phyloP scores from a whole-genome alignment of 2,329 filamentous ascomycete genomes.

The Chalara sp. region DNA sequence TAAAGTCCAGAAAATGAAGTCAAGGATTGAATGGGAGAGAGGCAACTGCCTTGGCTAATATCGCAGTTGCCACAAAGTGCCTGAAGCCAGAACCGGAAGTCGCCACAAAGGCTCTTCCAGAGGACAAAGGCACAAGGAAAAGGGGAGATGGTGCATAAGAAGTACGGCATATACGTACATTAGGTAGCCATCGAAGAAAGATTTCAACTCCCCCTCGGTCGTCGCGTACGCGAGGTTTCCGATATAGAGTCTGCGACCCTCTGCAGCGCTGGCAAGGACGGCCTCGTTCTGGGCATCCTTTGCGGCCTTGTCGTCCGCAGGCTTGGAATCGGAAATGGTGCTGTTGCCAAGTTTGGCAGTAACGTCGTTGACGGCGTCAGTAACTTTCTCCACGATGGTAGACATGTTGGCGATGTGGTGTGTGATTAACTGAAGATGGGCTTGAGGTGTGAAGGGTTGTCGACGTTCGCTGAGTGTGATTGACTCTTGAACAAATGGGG shows the following conservation, averaged over 20 bases:
- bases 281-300: slow-evolving; percentile 67
- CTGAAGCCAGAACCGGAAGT: too few species aligned
- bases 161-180: slow-evolving; percentile 62
- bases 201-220: slow-evolving; percentile 99
- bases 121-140: too few species aligned
- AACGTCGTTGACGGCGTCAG: slow-evolving; percentile 67
- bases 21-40: too few species aligned
- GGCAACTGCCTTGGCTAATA: too few species aligned
- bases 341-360: slow-evolving; percentile 61
- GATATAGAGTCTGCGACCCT: slow-evolving; percentile 99
- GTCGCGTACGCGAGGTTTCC: slow-evolving; percentile 99
- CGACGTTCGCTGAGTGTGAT: slow-evolving; percentile 34
- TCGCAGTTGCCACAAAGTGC: too few species aligned
- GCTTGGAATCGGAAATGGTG: slow-evolving; percentile 48
- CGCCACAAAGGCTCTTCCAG: too few species aligned
- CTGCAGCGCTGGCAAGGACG: slow-evolving; percentile 92
- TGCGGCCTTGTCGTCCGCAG: slow-evolving; percentile 40
- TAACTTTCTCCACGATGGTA: slow-evolving; percentile 65
- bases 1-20: slow-evolving; percentile 6
- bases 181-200: slow-evolving; percentile 99
- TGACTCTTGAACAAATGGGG: slow-evolving; percentile 69
- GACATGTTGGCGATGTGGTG: slow-evolving; percentile 64
- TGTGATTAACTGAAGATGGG: slow-evolving; percentile 42
- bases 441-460: slow-evolving; percentile 39
- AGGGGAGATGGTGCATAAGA: too few species aligned